Evolutionary conservation across 306 rosid genomes (phyloP), one percentile per base, ranked within the genome.

Genomic region (Trifolium repens): DNA sequence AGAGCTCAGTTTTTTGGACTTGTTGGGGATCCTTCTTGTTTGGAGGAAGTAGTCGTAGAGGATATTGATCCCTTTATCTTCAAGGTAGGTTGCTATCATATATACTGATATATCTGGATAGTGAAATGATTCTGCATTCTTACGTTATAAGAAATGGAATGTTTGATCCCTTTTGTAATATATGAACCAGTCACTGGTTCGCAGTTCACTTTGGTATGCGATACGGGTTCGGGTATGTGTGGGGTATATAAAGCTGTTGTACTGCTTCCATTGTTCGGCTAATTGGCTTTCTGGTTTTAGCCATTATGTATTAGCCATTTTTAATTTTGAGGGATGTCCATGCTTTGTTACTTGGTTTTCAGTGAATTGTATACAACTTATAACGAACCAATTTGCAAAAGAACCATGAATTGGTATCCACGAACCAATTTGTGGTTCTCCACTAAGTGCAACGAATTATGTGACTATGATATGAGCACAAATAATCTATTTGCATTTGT

Each of bases 51-150:
- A 60, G 84, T 89, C 46, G 89, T 89, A 39, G 86, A 89, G 79
- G 96, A 89, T 74, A 83, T 91, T 53, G 98, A 93, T 57, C 97
- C 98, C 72, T 88, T 88, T 60, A 90, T 93, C 81, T 93, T 93
- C 81, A 93, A 91, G 98, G 98, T 93, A 81, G 61, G 52, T 53
- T 74, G 16, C 68, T 44, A 40, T 66, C 12, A 11, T 19, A 42
- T 40, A 40, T 66, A 7, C 34, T 67, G 16, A 24, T 66, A 7
- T 59, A 27, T 72, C 72, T 64, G 54, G 75, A 52, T 35, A 24
- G 67, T 46, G 47, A 78, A 76, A 65, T 39, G 37, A 60, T 76
- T 75, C 59, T 72, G 74, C 27, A 37, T 77, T 40, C 40, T 49
- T 61, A 30, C 27, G 1, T 32, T 27, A 42, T 75, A 40, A 47